Conservation (phyloP, 1,284 basidiomycete species). For the Ceratobasidium theobromae region DNA sequence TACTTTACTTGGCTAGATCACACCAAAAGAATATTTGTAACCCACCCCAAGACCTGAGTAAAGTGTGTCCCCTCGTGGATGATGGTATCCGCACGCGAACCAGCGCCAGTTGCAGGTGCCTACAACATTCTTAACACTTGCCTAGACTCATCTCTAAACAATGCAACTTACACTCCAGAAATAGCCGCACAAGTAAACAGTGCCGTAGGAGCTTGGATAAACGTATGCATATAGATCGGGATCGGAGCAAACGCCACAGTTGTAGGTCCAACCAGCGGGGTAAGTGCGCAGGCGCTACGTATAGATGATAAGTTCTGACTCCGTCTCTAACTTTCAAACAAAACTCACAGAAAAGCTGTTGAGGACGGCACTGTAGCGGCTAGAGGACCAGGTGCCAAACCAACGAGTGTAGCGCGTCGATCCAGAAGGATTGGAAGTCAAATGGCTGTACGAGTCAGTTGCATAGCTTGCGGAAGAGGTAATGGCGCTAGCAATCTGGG, state of each 20-base stretch:
- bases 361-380: slow-evolving; percentile 11
- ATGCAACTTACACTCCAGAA: slow-evolving; percentile 21
- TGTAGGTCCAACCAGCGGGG: slow-evolving; percentile 26
- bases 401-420: slow-evolving; percentile 31
- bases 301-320: no score
- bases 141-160: not conserved
- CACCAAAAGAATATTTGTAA: no score
- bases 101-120: slow-evolving; percentile 31
- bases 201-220: slow-evolving; percentile 31
- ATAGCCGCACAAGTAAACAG: slow-evolving; percentile 27
- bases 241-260: slow-evolving; percentile 30
- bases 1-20: no score
- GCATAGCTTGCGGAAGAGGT: slow-evolving; percentile 14
- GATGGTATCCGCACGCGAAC: slow-evolving; percentile 31
- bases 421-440: slow-evolving; percentile 23
- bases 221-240: slow-evolving; percentile 30
- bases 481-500: slow-evolving; percentile 7
- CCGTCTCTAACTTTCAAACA: no score
- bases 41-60: slow-evolving; percentile 26
- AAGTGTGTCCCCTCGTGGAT: slow-evolving; percentile 34
- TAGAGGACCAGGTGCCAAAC: slow-evolving; percentile 28
- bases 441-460: slow-evolving; percentile 6
- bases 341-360: slow-evolving; percentile 23
- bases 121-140: not conserved
- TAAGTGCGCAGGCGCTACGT: slow-evolving; percentile 23